These are phyloP conservation scores for Raphidocelis subcapitata DNA, from an alignment of 139 green algal species.

Conservation along the genomic window DNA sequence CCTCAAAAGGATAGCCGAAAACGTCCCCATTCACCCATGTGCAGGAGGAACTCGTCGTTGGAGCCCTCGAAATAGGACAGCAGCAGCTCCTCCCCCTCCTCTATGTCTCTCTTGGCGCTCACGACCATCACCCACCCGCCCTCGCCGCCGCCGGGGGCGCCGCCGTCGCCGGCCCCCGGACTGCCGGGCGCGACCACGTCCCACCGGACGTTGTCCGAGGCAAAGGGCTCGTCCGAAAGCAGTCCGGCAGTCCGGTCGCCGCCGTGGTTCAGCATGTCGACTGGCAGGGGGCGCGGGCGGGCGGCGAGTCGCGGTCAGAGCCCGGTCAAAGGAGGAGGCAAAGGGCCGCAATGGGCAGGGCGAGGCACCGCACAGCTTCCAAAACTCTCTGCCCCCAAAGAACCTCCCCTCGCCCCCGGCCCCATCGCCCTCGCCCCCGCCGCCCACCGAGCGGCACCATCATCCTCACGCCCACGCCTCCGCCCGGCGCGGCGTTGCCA, in stretches of 20 bases:
- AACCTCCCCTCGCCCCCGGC: no score
- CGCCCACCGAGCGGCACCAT: constrained; percentile 47
- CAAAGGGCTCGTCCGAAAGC: constrained; percentile 5
- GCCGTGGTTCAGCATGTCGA: constrained; percentile 81
- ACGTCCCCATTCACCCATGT: constrained; percentile 21
- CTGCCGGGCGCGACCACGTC: constrained; percentile 43
- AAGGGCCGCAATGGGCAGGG: no score
- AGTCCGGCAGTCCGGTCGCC: constrained; percentile 50
- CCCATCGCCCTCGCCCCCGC: no score
- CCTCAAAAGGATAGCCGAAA: background rate
- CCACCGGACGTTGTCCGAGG: constrained; percentile 43
- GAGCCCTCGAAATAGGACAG: constrained; percentile 75
- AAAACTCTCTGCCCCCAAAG: no score
- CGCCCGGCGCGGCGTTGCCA: constrained; percentile 50
- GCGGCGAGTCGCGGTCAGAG: no score
- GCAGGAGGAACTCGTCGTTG: constrained; percentile 84
- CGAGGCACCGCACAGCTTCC: no score
- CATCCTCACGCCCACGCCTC: constrained; percentile 72
- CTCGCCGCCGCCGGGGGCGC: background rate
- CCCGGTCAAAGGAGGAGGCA: no score
- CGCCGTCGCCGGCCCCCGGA: background rate
- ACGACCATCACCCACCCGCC: constrained; percentile 66
- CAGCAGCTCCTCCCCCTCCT: constrained; percentile 43
- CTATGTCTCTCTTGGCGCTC: constrained; percentile 38
- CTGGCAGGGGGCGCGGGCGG: constrained; percentile 46